These are phyloP conservation scores for Edaphochlamys debaryana DNA, from an alignment of 139 green algal species.

Conservation along the genomic window DNA sequence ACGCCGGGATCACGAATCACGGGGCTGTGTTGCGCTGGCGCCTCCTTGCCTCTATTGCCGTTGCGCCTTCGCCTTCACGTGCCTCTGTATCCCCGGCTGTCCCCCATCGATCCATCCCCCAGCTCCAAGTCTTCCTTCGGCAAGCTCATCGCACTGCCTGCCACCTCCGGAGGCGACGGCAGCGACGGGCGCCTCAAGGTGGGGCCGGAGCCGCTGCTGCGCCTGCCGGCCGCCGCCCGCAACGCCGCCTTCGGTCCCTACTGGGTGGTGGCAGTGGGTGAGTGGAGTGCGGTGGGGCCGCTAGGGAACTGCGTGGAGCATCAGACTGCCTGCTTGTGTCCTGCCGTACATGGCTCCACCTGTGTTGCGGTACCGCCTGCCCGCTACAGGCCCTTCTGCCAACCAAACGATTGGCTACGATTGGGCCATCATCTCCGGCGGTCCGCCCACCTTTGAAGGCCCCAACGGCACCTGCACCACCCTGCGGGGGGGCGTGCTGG, in stretches of 20 bases:
- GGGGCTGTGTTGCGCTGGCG: not conserved
- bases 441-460: not conserved
- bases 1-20: not conserved
- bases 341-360: not conserved
- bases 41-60: not conserved
- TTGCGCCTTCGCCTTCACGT: no score
- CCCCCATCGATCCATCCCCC: no score
- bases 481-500: not conserved
- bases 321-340: not conserved
- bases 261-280: slow-evolving; percentile 46
- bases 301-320: not conserved
- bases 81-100: no score
- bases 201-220: slow-evolving; percentile 25
- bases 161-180: not conserved
- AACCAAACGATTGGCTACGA: slow-evolving; percentile 22
- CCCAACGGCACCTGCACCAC: not conserved
- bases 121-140: no score
- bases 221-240: not conserved
- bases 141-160: slow-evolving; percentile 1
- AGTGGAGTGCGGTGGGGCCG: not conserved
- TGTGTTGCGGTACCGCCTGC: not conserved
- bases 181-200: slow-evolving; percentile 24
- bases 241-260: slow-evolving; percentile 17
- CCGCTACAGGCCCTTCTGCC: not conserved
- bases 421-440: slow-evolving; percentile 40